Base-by-base conservation (phyloP, 768 basidiomycete species). In the Leccinum uliginosum region DNA sequence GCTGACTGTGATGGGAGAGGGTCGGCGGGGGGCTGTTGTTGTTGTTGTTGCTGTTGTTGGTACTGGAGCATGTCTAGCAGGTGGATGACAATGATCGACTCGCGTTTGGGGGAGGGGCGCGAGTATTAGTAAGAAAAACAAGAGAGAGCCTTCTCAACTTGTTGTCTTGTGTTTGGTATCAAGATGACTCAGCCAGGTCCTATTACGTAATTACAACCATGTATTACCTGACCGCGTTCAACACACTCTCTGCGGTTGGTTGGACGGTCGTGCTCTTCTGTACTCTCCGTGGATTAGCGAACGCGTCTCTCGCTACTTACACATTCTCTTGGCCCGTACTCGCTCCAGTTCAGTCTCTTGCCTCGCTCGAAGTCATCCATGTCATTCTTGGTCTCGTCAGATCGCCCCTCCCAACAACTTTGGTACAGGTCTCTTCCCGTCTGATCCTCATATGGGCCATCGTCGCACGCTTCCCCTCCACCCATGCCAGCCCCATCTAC, bases 371-470 rank as follows among this genome's bases (percentile, higher is more conserved):
- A 70, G 82, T 97, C 23, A 61, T 89, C 3, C 97, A 99, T 69
- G 83, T 85, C 35, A 71, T 87, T 6, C 63, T 92, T 7, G 86
- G 93, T 0, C 84, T 85, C 78, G 96, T 98, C 46, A 76, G 86
- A 50, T 89, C 86, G 54, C 87, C 90, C 8, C 67, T 91, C 12
- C 76, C 73, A 14, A 93, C 92, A 0, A 93, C 93, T 0, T 67
- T 75, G 6, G 81, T 86, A 62, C 93, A 97, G 71, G 92, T 96
- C 38, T 80, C 84, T 0, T 90, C 87, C 60, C 77, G 93, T 40
- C 76, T 98, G 4, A 86, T 87, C 71, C 76, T 93, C 44, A 84
- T 98, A 2, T 98, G 93, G 93, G 89, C 84, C 21, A 80, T 98
- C 56, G 81, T 65, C 44, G 57, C 62, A 9, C 66, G 67, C 59